phyloP scores from a whole-genome alignment of 441 rosid species.

The Francoa sonchifolia region DNA sequence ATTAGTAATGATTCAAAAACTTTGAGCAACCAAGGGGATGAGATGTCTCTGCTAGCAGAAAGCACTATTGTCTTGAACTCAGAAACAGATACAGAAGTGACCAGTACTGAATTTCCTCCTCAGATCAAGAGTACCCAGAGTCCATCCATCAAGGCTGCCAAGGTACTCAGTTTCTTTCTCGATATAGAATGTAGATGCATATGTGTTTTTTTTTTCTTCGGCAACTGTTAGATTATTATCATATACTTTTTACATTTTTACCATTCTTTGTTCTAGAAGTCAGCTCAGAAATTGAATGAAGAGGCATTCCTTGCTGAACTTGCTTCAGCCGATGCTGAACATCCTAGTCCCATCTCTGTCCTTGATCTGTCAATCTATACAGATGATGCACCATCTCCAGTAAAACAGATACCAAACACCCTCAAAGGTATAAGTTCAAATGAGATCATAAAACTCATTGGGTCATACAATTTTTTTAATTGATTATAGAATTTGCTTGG shows the following conservation, averaged over 20 bases:
- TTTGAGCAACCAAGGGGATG: slow-evolving; percentile 46
- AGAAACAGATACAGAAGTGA: slow-evolving; percentile 29
- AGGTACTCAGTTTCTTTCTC: slow-evolving; percentile 22
- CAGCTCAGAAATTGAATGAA: slow-evolving; percentile 31
- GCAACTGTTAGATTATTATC: no score
- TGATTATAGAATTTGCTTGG: neutral
- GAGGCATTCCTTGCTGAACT: slow-evolving; percentile 36
- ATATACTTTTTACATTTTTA: slow-evolving; percentile 11
- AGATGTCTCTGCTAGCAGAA: slow-evolving; percentile 43
- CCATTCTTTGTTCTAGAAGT: slow-evolving; percentile 25
- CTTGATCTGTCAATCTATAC: slow-evolving; percentile 43
- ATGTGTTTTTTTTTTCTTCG: slow-evolving; percentile 7
- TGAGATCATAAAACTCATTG: no score
- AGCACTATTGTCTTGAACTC: slow-evolving; percentile 24
- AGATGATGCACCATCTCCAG: slow-evolving; percentile 48
- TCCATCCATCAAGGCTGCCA: slow-evolving; percentile 23
- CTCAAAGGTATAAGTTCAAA: slow-evolving; percentile 26
- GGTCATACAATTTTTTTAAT: no score
- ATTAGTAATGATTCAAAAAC: slow-evolving; percentile 43
- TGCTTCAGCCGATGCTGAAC: slow-evolving; percentile 37
- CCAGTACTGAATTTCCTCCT: slow-evolving; percentile 22
- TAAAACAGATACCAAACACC: slow-evolving; percentile 28
- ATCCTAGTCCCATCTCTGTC: slow-evolving; percentile 85
- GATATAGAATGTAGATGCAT: slow-evolving; percentile 33
- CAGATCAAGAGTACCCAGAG: slow-evolving; percentile 20